Evolutionary conservation across 1,284 basidiomycete species (phyloP), one percentile per base, ranked within the genome.

Genomic region (Cryptococcus jaspeensis): DNA sequence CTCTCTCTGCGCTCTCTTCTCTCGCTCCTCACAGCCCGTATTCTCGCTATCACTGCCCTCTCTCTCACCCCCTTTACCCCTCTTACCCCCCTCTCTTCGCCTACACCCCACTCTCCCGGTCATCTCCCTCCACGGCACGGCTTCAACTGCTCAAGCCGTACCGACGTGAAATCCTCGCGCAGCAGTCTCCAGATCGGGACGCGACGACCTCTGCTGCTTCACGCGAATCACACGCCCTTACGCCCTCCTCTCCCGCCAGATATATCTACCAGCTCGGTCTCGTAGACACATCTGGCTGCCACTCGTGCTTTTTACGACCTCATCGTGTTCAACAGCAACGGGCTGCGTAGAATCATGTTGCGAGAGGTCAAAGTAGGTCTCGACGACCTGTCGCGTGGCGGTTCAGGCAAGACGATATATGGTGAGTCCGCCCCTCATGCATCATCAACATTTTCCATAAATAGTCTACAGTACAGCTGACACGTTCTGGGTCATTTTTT

Each of bases 321-420:
- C 28, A 32, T 32, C 28, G 28, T 32, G 28, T 9, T 9, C 4
- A 9, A 32, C 28, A 32, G 28, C 28, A 9, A 32, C 28, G 28
- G 28, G 28, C 28, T 32, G 28, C 9, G 28, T 32, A 32, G 5
- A 32, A 43, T 35, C 12, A 69, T 73, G 71, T 54, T 73, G 13
- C 61, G 69, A 52, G 71, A 73, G 56, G 69, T 70, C 61, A 73
- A 71, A 56, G 53, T 70, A 18, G 52, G 58, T 36, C 46, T 53
- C 11, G 56, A 59, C 35, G 58, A n/a, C n/a, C n/a, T n/a, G n/a
- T n/a, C n/a, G n/a, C n/a, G n/a, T n/a, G n/a, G 58, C 25, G 13
- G 39, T 15, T 50, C 22, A 32, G 52, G 50, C 25, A 60, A 60
- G 43, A 60, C 56, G 8, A 50, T 63, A 22, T 65, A 66, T 53